phyloP scores from a whole-genome alignment of 306 rosid genomes.

The Biancaea sappan region DNA sequence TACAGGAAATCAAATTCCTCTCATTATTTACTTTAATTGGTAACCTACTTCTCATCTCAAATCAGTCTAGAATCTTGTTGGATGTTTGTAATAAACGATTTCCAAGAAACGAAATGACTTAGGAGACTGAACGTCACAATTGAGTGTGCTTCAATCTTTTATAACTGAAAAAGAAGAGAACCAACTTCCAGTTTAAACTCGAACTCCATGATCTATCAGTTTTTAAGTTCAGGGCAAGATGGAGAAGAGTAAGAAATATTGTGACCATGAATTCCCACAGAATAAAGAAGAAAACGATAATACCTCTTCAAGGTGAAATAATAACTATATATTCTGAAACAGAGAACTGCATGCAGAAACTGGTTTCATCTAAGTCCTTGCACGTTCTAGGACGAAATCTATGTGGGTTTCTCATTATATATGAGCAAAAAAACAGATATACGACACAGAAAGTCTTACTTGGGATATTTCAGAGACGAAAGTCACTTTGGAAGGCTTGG shows the following conservation, averaged over 20 bases:
- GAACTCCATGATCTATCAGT: not conserved
- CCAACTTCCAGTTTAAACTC: not conserved
- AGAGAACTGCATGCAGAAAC: constrained; percentile 32
- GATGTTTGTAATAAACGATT: not conserved
- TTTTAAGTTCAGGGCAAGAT: not conserved
- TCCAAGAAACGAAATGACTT: not conserved
- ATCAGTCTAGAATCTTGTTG: constrained; percentile 16
- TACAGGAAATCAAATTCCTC: constrained; percentile 16
- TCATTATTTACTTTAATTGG: not conserved
- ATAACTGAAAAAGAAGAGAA: not conserved
- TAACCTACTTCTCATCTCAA: constrained; percentile 20
- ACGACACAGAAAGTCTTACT: constrained; percentile 1
- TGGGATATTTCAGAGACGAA: not conserved
- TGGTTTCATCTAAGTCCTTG: constrained; percentile 24
- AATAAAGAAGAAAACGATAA: constrained; percentile 6
- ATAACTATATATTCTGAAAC: constrained; percentile 1
- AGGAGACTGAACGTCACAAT: constrained; percentile 5
- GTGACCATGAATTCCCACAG: constrained; percentile 7
- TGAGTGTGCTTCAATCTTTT: constrained; percentile 3
- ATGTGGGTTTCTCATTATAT: not conserved
- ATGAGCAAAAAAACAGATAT: not conserved
- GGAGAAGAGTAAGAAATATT: constrained; percentile 1
- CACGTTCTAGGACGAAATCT: not conserved
- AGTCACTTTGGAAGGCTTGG: not conserved
- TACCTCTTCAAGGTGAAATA: constrained; percentile 1